A percentile compares a stretch with the other conserved stretches of the same genome.
These are phyloP conservation scores for Fusarium sp. DNA, from an alignment of 2,329 filamentous ascomycete genomes.

Conservation along the genomic window DNA sequence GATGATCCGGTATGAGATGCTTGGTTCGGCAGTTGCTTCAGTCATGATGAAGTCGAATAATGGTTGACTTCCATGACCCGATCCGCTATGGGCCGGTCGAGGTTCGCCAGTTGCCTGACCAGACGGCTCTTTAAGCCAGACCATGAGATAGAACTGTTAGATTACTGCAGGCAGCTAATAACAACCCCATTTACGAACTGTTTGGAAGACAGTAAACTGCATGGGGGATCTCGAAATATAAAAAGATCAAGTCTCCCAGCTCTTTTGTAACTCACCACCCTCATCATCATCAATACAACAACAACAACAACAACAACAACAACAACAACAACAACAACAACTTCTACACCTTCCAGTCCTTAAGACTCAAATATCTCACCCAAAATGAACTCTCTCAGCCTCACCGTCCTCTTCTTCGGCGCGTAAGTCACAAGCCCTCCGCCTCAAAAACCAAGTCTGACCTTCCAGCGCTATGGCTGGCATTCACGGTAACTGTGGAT, in stretches of 20 bases:
- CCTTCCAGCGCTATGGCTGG: not conserved
- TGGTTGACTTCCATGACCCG: no score
- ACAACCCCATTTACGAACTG: no score
- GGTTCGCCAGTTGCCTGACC: not conserved
- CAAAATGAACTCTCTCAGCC: not conserved
- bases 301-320: no score
- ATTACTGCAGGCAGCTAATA: no score
- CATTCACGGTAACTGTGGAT: conserved; percentile 24
- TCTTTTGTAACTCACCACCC: not conserved
- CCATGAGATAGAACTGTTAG: fast-evolving
- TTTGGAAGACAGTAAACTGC: not conserved
- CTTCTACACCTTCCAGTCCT: not conserved
- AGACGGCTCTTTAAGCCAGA: no score
- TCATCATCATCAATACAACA: not conserved
- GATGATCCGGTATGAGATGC: not conserved
- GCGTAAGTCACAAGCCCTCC: not conserved
- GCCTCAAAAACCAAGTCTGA: not conserved
- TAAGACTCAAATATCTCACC: not conserved
- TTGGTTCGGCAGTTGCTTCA: not conserved
- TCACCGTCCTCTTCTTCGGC: not conserved
- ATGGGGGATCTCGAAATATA: not conserved
- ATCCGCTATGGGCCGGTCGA: not conserved
- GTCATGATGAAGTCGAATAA: not conserved
- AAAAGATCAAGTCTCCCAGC: not conserved
- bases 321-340: not conserved